Conservation (phyloP, 495 filamentous ascomycete genomes). For the Penicillium pancosmium region DNA sequence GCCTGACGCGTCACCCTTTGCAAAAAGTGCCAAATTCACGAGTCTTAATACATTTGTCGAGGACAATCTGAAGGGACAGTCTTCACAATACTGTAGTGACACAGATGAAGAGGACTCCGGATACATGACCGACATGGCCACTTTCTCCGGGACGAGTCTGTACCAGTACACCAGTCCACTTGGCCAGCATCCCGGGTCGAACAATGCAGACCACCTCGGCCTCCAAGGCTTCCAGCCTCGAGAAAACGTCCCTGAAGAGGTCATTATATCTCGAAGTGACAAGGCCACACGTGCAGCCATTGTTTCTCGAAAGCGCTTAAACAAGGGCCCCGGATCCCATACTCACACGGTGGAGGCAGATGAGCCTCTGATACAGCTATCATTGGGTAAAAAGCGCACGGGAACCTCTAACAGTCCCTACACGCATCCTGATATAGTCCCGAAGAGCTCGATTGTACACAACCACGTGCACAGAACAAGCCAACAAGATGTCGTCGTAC, state of each 20-base stretch:
- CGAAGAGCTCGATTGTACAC: background rate
- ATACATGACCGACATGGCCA: background rate
- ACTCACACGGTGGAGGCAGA: background rate
- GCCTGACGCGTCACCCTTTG: background rate
- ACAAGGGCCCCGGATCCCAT: background rate
- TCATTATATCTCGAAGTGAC: background rate
- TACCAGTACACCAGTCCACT: no score
- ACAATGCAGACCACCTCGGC: no score
- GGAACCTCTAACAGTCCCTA: background rate
- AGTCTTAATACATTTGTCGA: background rate
- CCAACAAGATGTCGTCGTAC: background rate
- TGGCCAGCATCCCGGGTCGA: no score
- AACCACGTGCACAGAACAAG: background rate
- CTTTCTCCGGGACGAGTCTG: background rate
- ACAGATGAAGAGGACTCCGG: background rate
- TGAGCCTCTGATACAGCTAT: background rate
- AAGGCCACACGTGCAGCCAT: background rate
- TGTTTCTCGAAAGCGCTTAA: background rate
- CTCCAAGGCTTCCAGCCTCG: background rate
- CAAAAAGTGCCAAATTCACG: background rate
- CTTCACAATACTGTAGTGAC: background rate
- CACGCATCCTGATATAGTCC: background rate
- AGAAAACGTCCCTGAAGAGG: background rate
- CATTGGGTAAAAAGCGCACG: background rate
- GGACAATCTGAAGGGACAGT: background rate